Evolutionary conservation across 768 basidiomycete genomes (phyloP), one percentile per base, ranked within the genome.

Genomic region (Rhodotorula babjevae): DNA sequence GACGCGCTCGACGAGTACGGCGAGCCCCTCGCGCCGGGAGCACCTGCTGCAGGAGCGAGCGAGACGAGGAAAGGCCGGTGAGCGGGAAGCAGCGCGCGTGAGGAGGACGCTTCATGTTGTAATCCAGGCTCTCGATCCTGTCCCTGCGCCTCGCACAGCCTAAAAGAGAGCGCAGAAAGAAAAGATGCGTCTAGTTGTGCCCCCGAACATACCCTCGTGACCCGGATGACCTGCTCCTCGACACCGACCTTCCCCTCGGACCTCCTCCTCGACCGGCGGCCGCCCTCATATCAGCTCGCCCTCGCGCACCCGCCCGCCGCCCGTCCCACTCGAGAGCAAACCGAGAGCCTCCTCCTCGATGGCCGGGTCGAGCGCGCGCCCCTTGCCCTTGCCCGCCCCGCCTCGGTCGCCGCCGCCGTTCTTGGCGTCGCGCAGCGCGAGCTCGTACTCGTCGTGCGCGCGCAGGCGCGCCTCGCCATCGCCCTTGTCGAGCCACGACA

Each of bases 401-500:
- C 56, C 25, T 23, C 31, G 36, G 5, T 36, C 27, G 18, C 50
- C 56, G 56, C 31, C 33, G 33, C 29, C 50, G 50, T 25, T 25
- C 25, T 12, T 21, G 5, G 27, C 50, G 3, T 11, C 55, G 18
- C 55, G 10, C 53, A n/a, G 12, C n/a, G 65, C 71, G 25, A 72
- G 36, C 52, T 73, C 72, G 55, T 65, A 68, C 63, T 65, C 68
- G 18, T 73, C 72, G 29, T 44, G 60, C 61, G 47, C 36, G 3
- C 67, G 61, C 64, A 69, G 58, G 55, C 72, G 33, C 68, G 59
- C 58, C 42, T 69, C 67, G 8, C 64, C 61, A 3, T 69, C 67
- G 52, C 29, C 67, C 60, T 67, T 63, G 40, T 73, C 68, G n/a
- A 65, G 63, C 71, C 66, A 67, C 14, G 40, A 60, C 21, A 65